Base-by-base conservation (phyloP, 768 basidiomycete genomes). In the Pulveroboletus sp. region DNA sequence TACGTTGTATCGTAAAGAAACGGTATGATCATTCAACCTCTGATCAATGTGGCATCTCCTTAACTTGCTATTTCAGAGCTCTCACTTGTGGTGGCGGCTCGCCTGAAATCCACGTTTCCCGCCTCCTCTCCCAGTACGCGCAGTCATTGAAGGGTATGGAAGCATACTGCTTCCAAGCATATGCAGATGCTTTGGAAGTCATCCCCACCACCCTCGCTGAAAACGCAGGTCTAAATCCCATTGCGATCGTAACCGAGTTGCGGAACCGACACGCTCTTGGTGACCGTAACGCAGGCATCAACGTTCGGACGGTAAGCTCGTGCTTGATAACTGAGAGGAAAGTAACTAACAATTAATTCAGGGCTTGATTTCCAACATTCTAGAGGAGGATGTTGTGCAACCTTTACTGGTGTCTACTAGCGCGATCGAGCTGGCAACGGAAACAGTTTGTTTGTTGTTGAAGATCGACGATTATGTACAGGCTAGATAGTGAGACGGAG, bases 121-220 rank as follows among this genome's bases (percentile, higher is more conserved):
- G 94, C 43, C 73, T 89, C 58, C 78, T 99, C 40, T 85, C 91
- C 1, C 90, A 97, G 67, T 81, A 95, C 59, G 84, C 94, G 2
- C 92, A 95, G 57, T 87, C 92, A 1, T 77, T 98, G 52, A 95
- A 88, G 69, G 95, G 97, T 41, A 97, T 97, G 87, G 94, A 98
- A 69, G 91, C 95, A 9, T 98, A 97, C 69, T 98, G 97, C 70
- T 97, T 97, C 84, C 91, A 97, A 61, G 94, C 94, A 4, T 99
- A 93, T 63, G 94, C 97, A 24, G 95, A 98, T 61, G 94, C 97
- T 2, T 78, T 99, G 41, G 97, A 98, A 69, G 90, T 98, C 53
- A 98, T 99, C 53, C 97, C 97, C 5, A 95, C 87, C 3, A 99
- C 97, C 0, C 77, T 99, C 19, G 97, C 97, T 21, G 97, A 99